A percentile compares a stretch with the other conserved stretches of the same genome.
Evolutionary conservation across 2,329 filamentous ascomycete species (phyloP).

Genomic region (Pseudonectria foliicola): DNA sequence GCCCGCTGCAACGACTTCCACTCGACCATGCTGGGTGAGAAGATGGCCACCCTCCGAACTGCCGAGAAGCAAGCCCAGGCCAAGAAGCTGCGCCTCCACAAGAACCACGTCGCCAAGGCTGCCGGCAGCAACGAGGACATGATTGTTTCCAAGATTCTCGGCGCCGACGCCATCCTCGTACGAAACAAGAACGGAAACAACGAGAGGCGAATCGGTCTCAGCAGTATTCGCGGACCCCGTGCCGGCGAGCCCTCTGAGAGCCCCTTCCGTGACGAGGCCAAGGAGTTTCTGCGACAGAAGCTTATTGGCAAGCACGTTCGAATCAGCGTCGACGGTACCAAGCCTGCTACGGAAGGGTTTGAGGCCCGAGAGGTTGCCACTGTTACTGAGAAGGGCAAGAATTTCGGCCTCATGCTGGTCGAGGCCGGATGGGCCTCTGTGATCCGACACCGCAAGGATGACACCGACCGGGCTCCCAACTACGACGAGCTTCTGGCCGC

Average conservation of each 20-base stretch:
- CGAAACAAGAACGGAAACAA: conserved; percentile 70
- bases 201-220: conserved; percentile 87
- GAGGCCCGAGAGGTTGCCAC: conserved; percentile 94
- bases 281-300: conserved; percentile 90
- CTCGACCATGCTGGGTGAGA: conserved; percentile 79
- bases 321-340: conserved; percentile 81
- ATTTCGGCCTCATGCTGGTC: conserved; percentile 77
- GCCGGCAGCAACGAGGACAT: conserved; percentile 66
- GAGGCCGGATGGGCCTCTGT: conserved; percentile 91
- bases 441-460: conserved; percentile 89
- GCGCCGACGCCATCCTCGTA: conserved; percentile 82
- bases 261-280: conserved; percentile 86
- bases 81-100: conserved; percentile 71
- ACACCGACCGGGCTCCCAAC: conserved; percentile 86
- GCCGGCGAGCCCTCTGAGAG: conserved; percentile 78
- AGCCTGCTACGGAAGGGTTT: conserved; percentile 81
- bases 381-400: conserved; percentile 75
- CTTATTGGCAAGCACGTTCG: conserved; percentile 94
- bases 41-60: conserved; percentile 78
- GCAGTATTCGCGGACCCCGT: conserved; percentile 91
- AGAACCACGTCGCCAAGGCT: conserved; percentile 67
- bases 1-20: conserved; percentile 94
- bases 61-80: conserved; percentile 82
- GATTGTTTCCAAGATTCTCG: conserved; percentile 75
- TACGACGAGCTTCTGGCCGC: conserved; percentile 83